phyloP scores from a whole-genome alignment of 2,329 filamentous ascomycete species.

The Epichloe aotearoae region DNA sequence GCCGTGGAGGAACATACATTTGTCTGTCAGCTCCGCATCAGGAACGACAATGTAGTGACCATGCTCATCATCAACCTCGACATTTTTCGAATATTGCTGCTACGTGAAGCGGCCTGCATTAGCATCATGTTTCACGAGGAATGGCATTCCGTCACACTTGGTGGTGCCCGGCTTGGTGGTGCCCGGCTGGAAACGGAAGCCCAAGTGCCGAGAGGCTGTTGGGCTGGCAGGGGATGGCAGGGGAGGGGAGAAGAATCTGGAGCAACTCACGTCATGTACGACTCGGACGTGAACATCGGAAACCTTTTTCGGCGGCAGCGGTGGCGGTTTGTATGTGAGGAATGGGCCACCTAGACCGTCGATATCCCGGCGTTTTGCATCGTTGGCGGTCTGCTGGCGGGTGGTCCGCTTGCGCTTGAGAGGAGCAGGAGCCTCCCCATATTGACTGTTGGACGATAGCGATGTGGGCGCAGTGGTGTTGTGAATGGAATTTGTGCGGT shows the following conservation, averaged over 20 bases:
- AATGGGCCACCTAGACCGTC: conserved; percentile 59
- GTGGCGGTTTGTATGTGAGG: conserved; percentile 71
- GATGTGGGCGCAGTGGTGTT: conserved; percentile 87
- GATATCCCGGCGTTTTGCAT: conserved; percentile 65
- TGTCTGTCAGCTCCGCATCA: conserved; percentile 71
- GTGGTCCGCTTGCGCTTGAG: conserved; percentile 78
- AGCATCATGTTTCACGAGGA: neutral
- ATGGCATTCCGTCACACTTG: neutral
- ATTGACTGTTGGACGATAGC: conserved; percentile 45
- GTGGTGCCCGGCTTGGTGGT: too few relatives aligned
- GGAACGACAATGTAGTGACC: conserved; percentile 92
- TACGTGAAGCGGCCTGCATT: conserved; percentile 4
- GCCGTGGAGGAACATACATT: conserved; percentile 53
- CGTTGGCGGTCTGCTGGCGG: conserved; percentile 67
- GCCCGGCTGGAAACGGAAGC: neutral
- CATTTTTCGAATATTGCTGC: conserved; percentile 35
- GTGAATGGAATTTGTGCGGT: conserved; percentile 66
- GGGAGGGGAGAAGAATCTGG: neutral
- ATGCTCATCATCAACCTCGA: conserved; percentile 89
- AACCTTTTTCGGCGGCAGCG: conserved; percentile 81
- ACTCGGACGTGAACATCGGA: conserved; percentile 57
- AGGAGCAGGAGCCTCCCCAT: conserved; percentile 55
- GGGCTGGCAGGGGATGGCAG: neutral
- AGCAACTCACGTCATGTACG: conserved; percentile 45
- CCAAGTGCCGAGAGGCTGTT: neutral